These are phyloP conservation scores for Mycena maculata DNA, from an alignment of 768 basidiomycete species.

Conservation along the genomic window DNA sequence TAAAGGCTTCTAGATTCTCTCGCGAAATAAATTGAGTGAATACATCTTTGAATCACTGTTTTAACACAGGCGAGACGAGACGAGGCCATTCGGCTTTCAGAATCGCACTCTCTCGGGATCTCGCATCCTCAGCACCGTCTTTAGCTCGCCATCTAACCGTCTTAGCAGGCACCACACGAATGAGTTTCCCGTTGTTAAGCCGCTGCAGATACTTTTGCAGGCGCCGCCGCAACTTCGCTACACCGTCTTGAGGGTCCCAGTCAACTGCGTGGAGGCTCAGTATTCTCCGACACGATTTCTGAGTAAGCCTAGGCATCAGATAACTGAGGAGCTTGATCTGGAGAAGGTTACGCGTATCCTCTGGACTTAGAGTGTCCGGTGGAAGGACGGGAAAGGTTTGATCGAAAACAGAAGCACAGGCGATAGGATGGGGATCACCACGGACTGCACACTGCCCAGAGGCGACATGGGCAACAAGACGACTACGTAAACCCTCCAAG, in stretches of 20 bases:
- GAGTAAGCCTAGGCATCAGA: neutral
- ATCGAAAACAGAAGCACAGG: neutral
- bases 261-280: neutral
- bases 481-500: neutral
- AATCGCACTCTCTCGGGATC: neutral
- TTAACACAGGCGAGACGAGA: neutral
- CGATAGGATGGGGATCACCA: neutral
- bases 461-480: neutral
- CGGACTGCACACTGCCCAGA: neutral
- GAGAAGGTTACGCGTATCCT: neutral
- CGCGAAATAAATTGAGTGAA: neutral
- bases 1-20: neutral
- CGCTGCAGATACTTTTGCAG: neutral
- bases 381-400: neutral
- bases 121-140: neutral
- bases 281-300: neutral
- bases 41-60: neutral
- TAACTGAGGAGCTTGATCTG: neutral
- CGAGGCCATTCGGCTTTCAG: conserved; percentile 2
- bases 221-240: neutral
- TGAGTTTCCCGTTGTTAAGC: neutral
- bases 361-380: neutral
- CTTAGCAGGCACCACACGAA: neutral
- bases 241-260: neutral
- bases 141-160: neutral